These are phyloP conservation scores for Zygosaccharomyces siamensis DNA, from an alignment of 805 yeast species.

Conservation along the genomic window DNA sequence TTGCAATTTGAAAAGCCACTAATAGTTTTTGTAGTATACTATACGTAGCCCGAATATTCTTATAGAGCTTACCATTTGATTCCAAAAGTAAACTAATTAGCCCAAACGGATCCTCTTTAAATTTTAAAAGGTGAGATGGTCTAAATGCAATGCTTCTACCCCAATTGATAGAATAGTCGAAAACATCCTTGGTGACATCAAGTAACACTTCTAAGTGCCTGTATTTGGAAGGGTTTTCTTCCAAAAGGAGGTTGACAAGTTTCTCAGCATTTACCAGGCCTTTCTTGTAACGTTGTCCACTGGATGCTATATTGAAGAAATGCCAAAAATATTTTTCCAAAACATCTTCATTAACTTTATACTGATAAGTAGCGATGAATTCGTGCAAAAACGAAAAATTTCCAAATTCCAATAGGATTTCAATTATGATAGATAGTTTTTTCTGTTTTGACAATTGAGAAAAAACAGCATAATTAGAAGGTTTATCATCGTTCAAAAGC, in stretches of 20 bases:
- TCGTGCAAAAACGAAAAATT: constrained; percentile 26
- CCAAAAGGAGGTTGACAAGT: constrained; percentile 22
- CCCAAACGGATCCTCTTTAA: constrained; percentile 32
- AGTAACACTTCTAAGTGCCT: constrained; percentile 19
- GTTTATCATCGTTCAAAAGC: constrained; percentile 4
- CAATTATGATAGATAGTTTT: constrained; percentile 22
- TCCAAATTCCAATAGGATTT: constrained; percentile 29
- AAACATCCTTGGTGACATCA: constrained; percentile 30
- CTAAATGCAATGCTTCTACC: constrained; percentile 36
- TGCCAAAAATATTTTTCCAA: constrained; percentile 38
- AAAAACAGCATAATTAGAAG: constrained; percentile 14
- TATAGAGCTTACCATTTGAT: constrained; percentile 49
- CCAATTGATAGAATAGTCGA: constrained; percentile 30
- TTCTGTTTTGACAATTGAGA: constrained; percentile 12
- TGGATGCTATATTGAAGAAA: constrained; percentile 41
- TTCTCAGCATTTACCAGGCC: constrained; percentile 38
- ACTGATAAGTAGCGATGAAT: constrained; percentile 12
- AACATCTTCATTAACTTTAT: constrained; percentile 14
- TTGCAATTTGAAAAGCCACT: constrained; percentile 35
- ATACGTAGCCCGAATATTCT: constrained; percentile 40
- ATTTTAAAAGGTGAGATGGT: constrained; percentile 38
- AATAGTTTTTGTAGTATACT: constrained; percentile 40
- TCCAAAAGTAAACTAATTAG: constrained; percentile 46
- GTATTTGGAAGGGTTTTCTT: constrained; percentile 13
- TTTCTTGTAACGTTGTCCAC: constrained; percentile 38